Percentiles rank a stretch among this genome's conserved stretches.
These are phyloP conservation scores for Paraphoma chrysanthemicola DNA, from an alignment of 2,329 filamentous ascomycete genomes.

Conservation along the genomic window DNA sequence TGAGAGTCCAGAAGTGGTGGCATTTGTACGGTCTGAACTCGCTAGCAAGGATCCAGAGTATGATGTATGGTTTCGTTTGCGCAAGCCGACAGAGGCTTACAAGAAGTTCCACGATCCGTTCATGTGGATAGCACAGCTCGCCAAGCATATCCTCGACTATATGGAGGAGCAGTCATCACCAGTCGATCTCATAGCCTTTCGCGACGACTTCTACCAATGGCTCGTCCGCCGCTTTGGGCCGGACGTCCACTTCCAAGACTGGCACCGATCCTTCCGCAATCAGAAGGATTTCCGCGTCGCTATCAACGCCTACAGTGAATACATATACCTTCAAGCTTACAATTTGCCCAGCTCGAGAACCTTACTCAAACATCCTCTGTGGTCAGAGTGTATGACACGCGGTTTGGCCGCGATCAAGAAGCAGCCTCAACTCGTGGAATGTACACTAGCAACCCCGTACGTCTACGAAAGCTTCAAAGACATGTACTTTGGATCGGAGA, in stretches of 20 bases:
- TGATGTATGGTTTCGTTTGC: slow-evolving; percentile 70
- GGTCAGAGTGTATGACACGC: slow-evolving; percentile 55
- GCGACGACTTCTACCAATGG: slow-evolving; percentile 65
- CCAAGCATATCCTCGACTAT: slow-evolving; percentile 76
- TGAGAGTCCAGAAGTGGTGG: slow-evolving; percentile 56
- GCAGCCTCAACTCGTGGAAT: slow-evolving; percentile 21
- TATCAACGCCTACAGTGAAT: slow-evolving; percentile 66
- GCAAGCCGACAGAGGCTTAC: slow-evolving; percentile 66
- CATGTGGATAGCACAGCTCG: slow-evolving; percentile 73
- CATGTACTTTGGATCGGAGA: slow-evolving; percentile 64
- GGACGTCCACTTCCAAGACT: slow-evolving; percentile 56
- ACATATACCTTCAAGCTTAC: slow-evolving; percentile 69
- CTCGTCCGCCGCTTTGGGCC: slow-evolving; percentile 54
- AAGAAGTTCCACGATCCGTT: slow-evolving; percentile 67
- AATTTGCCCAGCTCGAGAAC: slow-evolving; percentile 53
- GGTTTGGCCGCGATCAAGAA: slow-evolving; percentile 14
- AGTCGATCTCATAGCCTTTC: slow-evolving; percentile 66
- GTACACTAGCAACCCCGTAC: slow-evolving; percentile 75
- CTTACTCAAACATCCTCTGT: slow-evolving; percentile 55
- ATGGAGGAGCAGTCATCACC: slow-evolving; percentile 44
- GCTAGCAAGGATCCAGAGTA: slow-evolving; percentile 26
- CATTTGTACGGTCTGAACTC: slow-evolving; percentile 69
- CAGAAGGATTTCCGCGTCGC: slow-evolving; percentile 67
- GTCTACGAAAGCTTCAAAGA: slow-evolving; percentile 69
- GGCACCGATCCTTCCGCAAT: slow-evolving; percentile 57